Evolutionary conservation across 2,329 filamentous ascomycete genomes (phyloP), one percentile per base, ranked within the genome.

Genomic region (Didymellaceae sp.): DNA sequence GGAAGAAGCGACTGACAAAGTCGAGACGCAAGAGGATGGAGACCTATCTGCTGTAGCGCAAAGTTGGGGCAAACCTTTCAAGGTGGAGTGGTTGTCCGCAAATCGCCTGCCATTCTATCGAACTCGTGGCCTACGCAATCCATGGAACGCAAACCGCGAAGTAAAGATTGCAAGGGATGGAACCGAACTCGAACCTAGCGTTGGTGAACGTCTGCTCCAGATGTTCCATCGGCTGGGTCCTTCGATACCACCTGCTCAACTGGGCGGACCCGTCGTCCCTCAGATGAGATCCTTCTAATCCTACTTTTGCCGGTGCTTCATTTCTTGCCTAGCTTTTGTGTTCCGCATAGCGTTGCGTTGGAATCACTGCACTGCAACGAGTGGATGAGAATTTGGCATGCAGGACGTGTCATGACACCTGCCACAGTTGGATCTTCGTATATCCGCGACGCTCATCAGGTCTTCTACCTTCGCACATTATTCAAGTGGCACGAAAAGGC

Each of bases 131-230:
- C 75, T 97, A 46, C 84, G 92, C 25, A 97, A 97, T 68, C 89
- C 91, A 0, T 96, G 91, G 90, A 97, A 97, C 71, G 89, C 90
- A 4, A 96, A 97, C 66, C 81, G 93, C 43, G 93, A 97, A 68
- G 90, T 97, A 55, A 97, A 97, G 74, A 96, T 97, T 67, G 93
- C 93, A 18, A 83, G 93, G 63, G 93, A 97, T 65, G 93, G 93
- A 2, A 97, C 93, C 0, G 93, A 97, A 72, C 78, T 97, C 44
- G 93, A 97, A 73, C 89, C 92, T 21, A 83, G 80, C 22, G 83
- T 96, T 33, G 93, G 92, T 5, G 84, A 85, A 62, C 85, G 85
- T 62, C 77, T 97, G 45, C 80, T 95, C 55, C 85, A 86, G 34
- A 82, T 97, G 64, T 97, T 97, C 72, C 87, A 71, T 54, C 65